phyloP scores from a whole-genome alignment of 2,329 filamentous ascomycete species.

The Hortaea werneckii region DNA sequence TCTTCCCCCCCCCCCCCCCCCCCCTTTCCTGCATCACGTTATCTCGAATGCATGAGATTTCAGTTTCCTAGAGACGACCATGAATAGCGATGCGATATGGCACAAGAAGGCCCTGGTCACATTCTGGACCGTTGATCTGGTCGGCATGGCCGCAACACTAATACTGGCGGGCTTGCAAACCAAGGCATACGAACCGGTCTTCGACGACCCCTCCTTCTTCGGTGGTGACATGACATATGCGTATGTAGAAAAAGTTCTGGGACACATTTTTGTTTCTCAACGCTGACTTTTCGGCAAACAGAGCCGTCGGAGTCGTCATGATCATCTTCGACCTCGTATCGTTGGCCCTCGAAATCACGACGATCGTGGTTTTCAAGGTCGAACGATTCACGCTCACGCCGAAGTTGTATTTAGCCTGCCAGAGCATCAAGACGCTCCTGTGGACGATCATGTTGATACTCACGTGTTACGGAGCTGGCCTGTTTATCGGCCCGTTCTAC shows the following conservation, averaged over 20 bases:
- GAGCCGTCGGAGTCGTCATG: neutral
- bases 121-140: conserved; percentile 17
- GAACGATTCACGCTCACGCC: conserved; percentile 16
- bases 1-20: too few relatives aligned
- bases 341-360: conserved; percentile 18
- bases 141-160: neutral
- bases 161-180: too few relatives aligned
- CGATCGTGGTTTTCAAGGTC: conserved; percentile 14
- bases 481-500: too few relatives aligned
- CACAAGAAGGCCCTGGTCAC: conserved; percentile 19
- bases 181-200: too few relatives aligned
- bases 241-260: neutral
- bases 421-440: conserved; percentile 14
- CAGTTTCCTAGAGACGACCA: too few relatives aligned
- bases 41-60: too few relatives aligned
- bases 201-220: conserved; percentile 4
- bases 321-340: conserved; percentile 5
- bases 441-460: conserved; percentile 5
- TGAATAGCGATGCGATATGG: conserved; percentile 14
- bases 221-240: conserved; percentile 3
- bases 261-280: too few relatives aligned
- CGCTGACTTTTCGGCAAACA: too few relatives aligned
- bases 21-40: too few relatives aligned
- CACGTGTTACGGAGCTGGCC: too few relatives aligned
- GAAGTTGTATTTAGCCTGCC: conserved; percentile 13